Conservation (phyloP, 176 grass and related monocot genomes). For the Carex littledalei region DNA sequence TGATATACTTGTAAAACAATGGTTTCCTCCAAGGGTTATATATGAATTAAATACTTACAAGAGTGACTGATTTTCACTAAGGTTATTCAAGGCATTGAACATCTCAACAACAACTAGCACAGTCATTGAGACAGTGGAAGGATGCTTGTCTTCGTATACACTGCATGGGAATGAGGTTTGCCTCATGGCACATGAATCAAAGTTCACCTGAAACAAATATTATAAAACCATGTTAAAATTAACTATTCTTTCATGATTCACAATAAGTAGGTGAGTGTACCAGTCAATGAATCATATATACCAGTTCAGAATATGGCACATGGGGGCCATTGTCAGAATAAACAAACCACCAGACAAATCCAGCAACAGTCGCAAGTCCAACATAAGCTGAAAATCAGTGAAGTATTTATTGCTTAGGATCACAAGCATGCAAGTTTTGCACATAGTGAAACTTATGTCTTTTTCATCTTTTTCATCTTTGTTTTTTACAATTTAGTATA, state of each 20-base stretch:
- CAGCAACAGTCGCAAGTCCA: slow-evolving; percentile 92
- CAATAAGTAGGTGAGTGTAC: background rate
- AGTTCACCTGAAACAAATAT: slow-evolving; percentile 65
- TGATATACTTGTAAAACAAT: background rate
- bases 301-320: slow-evolving; percentile 90
- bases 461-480: background rate
- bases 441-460: background rate
- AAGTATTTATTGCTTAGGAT: background rate
- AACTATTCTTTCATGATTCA: slow-evolving; percentile 18
- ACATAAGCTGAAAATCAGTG: slow-evolving; percentile 67
- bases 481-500: background rate
- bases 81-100: slow-evolving; percentile 99
- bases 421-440: background rate
- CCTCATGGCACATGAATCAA: slow-evolving; percentile 90
- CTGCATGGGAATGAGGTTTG: slow-evolving; percentile 87
- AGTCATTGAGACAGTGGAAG: slow-evolving; percentile 98
- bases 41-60: slow-evolving; percentile 47
- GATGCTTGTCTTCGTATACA: slow-evolving; percentile 90
- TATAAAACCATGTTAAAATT: slow-evolving; percentile 24
- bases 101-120: slow-evolving; percentile 98
- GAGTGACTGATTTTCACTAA: slow-evolving; percentile 98
- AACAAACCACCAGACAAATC: slow-evolving; percentile 99
- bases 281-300: slow-evolving; percentile 23
- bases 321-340: slow-evolving; percentile 89
- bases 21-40: background rate